Percentiles rank a stretch among this genome's conserved stretches.
Evolutionary conservation across 441 rosid genomes (phyloP).

Genomic region (Arabidopsis lyrata): DNA sequence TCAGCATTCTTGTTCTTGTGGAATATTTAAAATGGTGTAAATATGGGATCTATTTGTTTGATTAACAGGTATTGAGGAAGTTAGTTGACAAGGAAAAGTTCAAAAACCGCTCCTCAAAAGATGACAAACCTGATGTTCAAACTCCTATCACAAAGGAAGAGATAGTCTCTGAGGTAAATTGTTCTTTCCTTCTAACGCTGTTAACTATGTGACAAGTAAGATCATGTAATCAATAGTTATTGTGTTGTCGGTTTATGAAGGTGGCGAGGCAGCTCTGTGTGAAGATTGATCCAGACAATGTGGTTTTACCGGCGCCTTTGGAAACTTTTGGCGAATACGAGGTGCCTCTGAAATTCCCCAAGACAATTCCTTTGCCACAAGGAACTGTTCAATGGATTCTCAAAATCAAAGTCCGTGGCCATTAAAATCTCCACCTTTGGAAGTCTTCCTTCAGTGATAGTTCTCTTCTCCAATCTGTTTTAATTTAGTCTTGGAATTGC

Average conservation of each 20-base stretch:
- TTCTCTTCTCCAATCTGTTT: constrained; percentile 25
- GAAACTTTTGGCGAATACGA: constrained; percentile 78
- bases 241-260: constrained; percentile 43
- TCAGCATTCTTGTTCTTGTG: constrained; percentile 21
- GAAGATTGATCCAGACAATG: constrained; percentile 71
- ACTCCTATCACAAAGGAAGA: constrained; percentile 79
- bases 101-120: constrained; percentile 73
- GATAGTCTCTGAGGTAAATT: constrained; percentile 73
- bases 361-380: constrained; percentile 80
- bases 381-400: constrained; percentile 84
- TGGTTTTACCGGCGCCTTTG: constrained; percentile 67
- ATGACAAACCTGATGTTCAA: constrained; percentile 74
- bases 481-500: constrained; percentile 26
- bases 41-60: background rate
- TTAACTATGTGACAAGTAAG: background rate
- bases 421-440: constrained; percentile 44
- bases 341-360: constrained; percentile 79
- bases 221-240: background rate
- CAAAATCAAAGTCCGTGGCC: constrained; percentile 79
- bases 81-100: constrained; percentile 66
- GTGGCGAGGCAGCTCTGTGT: constrained; percentile 87
- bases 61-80: constrained; percentile 64
- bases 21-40: background rate
- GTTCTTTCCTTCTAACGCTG: background rate
- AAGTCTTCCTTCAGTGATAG: constrained; percentile 21